Evolutionary conservation across 1,284 basidiomycete genomes (phyloP).

Genomic region (Tremellales sp.): DNA sequence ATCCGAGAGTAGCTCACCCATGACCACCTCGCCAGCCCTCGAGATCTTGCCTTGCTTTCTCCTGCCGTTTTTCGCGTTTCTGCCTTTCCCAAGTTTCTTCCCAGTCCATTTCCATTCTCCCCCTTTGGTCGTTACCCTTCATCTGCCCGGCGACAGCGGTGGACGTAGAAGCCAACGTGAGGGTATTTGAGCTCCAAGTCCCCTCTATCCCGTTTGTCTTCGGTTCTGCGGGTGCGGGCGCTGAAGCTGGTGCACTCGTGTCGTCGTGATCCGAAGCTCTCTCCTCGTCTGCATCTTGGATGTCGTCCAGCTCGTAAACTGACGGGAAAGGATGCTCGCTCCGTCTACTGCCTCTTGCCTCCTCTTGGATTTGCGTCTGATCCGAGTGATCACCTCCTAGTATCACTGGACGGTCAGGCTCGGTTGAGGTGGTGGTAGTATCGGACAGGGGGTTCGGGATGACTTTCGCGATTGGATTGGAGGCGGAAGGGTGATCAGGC

Average conservation of each 20-base stretch:
- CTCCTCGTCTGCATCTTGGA: too few species aligned
- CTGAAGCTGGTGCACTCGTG: too few species aligned
- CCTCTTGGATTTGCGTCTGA: neutral
- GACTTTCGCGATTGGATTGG: neutral
- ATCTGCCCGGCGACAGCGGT: neutral
- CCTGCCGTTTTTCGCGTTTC: slow-evolving; percentile 19
- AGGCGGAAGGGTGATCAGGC: too few species aligned
- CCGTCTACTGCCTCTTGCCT: too few species aligned
- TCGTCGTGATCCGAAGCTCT: too few species aligned
- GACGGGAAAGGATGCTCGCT: too few species aligned
- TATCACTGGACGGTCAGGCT: neutral
- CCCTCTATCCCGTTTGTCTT: too few species aligned
- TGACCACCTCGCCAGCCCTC: slow-evolving; percentile 41
- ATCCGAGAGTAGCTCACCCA: slow-evolving; percentile 28
- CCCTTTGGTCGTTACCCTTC: too few species aligned
- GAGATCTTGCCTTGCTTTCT: slow-evolving; percentile 36
- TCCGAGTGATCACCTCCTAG: too few species aligned
- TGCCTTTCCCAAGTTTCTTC: slow-evolving; percentile 23
- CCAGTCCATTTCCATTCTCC: slow-evolving; percentile 13
- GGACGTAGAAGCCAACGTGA: neutral
- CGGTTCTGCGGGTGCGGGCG: too few species aligned
- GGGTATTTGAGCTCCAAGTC: neutral
- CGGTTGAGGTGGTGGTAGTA: neutral
- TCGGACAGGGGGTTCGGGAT: neutral
- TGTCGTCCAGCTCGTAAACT: too few species aligned